Conservation (phyloP, 2,329 filamentous ascomycete genomes). For the Hyphodiscus sp. region DNA sequence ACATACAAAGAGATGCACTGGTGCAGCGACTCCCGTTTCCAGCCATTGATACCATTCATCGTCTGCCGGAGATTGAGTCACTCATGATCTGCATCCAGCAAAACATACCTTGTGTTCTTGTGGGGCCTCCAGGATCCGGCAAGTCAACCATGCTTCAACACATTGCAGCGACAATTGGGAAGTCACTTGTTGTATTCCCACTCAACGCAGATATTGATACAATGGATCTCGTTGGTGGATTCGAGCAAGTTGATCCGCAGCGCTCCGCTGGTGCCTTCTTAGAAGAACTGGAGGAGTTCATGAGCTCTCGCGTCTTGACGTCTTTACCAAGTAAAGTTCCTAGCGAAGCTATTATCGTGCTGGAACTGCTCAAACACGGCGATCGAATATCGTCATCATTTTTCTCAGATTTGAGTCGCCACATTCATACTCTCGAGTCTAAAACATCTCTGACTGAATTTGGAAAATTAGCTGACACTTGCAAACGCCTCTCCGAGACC, state of each 20-base stretch:
- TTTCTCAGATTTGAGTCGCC: conserved; percentile 26
- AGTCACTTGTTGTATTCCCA: conserved; percentile 71
- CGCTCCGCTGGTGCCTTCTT: conserved; percentile 62
- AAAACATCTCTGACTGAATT: conserved; percentile 37
- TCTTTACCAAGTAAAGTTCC: conserved; percentile 43
- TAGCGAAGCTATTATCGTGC: conserved; percentile 41
- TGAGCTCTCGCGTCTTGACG: conserved; percentile 45
- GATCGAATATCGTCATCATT: conserved; percentile 12
- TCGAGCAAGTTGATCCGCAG: conserved; percentile 84
- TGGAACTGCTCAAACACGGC: conserved; percentile 40
- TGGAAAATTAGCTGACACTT: conserved; percentile 18
- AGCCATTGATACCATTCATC: conserved; percentile 42
- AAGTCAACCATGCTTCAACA: conserved; percentile 78
- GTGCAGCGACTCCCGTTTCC: conserved; percentile 47
- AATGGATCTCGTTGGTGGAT: conserved; percentile 94
- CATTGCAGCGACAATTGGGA: conserved; percentile 72
- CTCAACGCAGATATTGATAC: conserved; percentile 95
- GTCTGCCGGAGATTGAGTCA: conserved; percentile 73
- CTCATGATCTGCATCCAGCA: conserved; percentile 81
- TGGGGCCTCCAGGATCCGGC: conserved; percentile 77
- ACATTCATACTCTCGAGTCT: conserved; percentile 24
- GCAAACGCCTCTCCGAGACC: conserved; percentile 39
- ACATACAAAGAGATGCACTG: conserved; percentile 54
- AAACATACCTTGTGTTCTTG: conserved; percentile 82
- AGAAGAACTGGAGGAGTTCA: conserved; percentile 43